Conservation (phyloP, 129 eudicot genomes). For the Flaveria ramosissima region DNA sequence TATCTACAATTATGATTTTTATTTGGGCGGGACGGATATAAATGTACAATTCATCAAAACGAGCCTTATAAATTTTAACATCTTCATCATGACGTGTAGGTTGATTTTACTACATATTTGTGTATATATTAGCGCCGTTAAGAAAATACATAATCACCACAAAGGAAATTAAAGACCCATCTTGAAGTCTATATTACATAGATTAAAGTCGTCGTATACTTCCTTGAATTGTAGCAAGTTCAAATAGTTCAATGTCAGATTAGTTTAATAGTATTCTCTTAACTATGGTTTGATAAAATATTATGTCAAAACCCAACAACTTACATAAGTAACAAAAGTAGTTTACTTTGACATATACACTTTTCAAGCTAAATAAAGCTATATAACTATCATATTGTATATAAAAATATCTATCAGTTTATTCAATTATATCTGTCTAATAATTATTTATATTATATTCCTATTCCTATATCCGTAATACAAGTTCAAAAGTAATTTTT, state of each 20-base stretch:
- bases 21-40: too few species aligned
- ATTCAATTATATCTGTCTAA: neutral
- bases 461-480: too few species aligned
- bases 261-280: neutral
- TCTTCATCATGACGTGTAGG: too few species aligned
- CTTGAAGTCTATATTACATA: neutral
- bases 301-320: slow-evolving; percentile 9
- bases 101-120: too few species aligned
- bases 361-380: neutral
- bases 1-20: too few species aligned
- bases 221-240: neutral
- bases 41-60: too few species aligned
- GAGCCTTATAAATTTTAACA: too few species aligned
- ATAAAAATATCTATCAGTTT: neutral
- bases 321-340: neutral
- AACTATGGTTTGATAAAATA: slow-evolving; percentile 9
- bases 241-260: neutral
- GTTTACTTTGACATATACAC: neutral
- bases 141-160: too few species aligned
- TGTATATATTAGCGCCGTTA: too few species aligned
- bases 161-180: neutral
- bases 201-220: neutral
- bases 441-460: too few species aligned
- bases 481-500: too few species aligned
- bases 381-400: neutral